Base-by-base conservation (phyloP, 2,329 filamentous ascomycete species). In the Calonectria hongkongensis region DNA sequence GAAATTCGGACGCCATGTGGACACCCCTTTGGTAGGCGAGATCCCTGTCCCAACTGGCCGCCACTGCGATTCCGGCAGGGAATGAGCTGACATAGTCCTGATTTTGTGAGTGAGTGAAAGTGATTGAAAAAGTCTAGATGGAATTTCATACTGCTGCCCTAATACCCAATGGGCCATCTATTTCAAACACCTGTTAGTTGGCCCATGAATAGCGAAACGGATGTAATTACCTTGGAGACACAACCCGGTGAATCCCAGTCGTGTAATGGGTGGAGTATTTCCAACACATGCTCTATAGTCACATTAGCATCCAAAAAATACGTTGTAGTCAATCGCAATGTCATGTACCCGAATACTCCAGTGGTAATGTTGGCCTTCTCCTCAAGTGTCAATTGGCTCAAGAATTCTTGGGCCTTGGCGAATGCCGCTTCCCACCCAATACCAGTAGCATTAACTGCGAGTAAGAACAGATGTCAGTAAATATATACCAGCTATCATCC, bases 31-130 rank as follows among this genome's bases (percentile, higher is more conserved):
- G 33, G 13, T 62, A 62, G 25, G 56, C 56, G 21, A 62, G 56
- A n/a, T 62, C 56, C 25, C 25, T 62, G 15, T 62, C 56, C 56
- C 56, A 62, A 43, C 56, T 62, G 15, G 56, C 56, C 1, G 56
- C 56, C 13, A 62, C 56, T 1, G 56, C 33, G 5, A 62, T 62
- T 18, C 56, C 56, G 3, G 56, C 56, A 15, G 56, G 56, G 56
- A 62, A 62, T 30, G 56, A 62, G 56, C 56, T 62, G 7, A 43
- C 56, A 43, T 62, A 62, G 16, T 62, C 56, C 56, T 62, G 12
- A 21, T 56, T 25, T 12, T 43, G 58, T 62, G 1, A 62, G 58
- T 62, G 1, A 62, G 58, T 16, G 5, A 13, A 30, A 13, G 4
- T 13, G 6, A 43, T n/a, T 13, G 9, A 10, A n/a, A 12, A 41